phyloP scores from a whole-genome alignment of 805 yeast species.

The Millerozyma miso region DNA sequence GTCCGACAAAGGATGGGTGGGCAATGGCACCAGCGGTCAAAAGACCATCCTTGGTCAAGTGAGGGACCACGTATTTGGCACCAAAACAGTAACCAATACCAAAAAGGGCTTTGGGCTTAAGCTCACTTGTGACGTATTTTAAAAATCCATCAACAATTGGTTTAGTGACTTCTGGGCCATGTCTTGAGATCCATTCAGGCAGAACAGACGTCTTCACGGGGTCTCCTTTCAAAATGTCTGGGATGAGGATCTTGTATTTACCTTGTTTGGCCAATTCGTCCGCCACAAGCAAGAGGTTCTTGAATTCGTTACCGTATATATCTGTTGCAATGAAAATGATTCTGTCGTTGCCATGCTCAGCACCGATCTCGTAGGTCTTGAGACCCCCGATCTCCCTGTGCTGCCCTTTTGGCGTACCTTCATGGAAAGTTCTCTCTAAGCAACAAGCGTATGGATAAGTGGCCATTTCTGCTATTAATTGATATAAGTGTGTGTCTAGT shows the following conservation, averaged over 20 bases:
- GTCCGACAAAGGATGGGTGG: constrained; percentile 70
- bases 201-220: constrained; percentile 19
- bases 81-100: constrained; percentile 25
- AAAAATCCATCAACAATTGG: constrained; percentile 50
- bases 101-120: constrained; percentile 17
- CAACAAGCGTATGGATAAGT: constrained; percentile 53
- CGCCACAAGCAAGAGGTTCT: constrained; percentile 59
- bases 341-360: constrained; percentile 30
- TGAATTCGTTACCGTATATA: constrained; percentile 56
- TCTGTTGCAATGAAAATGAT: constrained; percentile 67
- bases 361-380: constrained; percentile 29
- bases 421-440: constrained; percentile 37
- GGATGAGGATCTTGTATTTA: constrained; percentile 58
- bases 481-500: too few species aligned
- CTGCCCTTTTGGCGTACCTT: constrained; percentile 48
- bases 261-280: constrained; percentile 61
- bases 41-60: constrained; percentile 26
- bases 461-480: too few species aligned
- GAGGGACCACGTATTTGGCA: constrained; percentile 22
- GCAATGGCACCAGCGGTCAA: constrained; percentile 66
- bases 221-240: constrained; percentile 67
- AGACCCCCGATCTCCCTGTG: constrained; percentile 40
- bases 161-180: constrained; percentile 44
- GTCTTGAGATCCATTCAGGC: constrained; percentile 50
- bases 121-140: constrained; percentile 37